Percentiles rank a stretch among this genome's conserved stretches.
Conservation (phyloP, 2,329 filamentous ascomycete species). For the Aspergillus melleus region DNA sequence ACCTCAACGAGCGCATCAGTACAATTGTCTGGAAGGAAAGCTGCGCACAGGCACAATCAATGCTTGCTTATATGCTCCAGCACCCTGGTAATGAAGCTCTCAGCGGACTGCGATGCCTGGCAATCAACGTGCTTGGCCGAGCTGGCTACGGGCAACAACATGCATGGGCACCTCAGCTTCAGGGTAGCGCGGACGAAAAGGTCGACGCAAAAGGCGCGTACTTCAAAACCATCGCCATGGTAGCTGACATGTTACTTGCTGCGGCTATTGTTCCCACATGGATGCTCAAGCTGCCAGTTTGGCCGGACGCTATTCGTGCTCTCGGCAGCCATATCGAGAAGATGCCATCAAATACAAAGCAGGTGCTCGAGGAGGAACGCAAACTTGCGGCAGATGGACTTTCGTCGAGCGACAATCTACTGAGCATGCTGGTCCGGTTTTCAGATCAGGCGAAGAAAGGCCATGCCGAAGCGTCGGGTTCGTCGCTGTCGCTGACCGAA, state of each 20-base stretch:
- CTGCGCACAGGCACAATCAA: conserved; percentile 29
- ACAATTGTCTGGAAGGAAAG: conserved; percentile 37
- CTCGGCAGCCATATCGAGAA: conserved; percentile 3
- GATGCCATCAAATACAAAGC: conserved; percentile 6
- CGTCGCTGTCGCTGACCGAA: conserved; percentile 30
- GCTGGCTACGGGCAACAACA: conserved; percentile 36
- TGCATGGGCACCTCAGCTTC: conserved; percentile 27
- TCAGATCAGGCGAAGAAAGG: conserved; percentile 14
- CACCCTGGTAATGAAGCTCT: conserved; percentile 27
- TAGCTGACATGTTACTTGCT: conserved; percentile 29
- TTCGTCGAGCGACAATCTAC: conserved; percentile 1
- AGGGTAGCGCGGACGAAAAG: conserved; percentile 14
- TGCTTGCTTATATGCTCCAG: conserved; percentile 30
- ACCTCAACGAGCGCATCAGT: conserved; percentile 40
- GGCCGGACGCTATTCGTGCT: not conserved
- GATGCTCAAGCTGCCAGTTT: conserved; percentile 18
- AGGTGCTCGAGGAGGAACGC: conserved; percentile 7
- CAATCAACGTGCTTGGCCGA: conserved; percentile 41
- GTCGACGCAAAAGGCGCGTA: conserved; percentile 24
- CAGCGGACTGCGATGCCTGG: conserved; percentile 31
- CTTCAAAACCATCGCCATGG: conserved; percentile 33
- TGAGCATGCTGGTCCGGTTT: conserved; percentile 5
- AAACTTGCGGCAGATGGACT: not conserved
- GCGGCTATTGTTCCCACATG: conserved; percentile 29
- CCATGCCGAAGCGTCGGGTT: conserved; percentile 2